A percentile compares a stretch with the other conserved stretches of the same genome.
phyloP scores from a whole-genome alignment of 176 grass and related monocot species.

The Oryza punctata region DNA sequence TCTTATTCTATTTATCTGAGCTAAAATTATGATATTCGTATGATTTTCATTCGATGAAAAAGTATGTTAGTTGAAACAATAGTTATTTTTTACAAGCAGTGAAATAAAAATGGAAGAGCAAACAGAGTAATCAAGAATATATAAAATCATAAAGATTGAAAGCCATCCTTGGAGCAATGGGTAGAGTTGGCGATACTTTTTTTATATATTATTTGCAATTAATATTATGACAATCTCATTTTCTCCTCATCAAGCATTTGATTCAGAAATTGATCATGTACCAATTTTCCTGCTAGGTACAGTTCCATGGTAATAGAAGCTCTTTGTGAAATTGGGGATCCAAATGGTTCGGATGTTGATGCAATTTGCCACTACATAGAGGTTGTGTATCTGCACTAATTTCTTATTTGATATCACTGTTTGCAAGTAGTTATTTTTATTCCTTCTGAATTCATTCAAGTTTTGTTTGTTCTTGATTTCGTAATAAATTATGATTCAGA shows the following conservation, averaged over 20 bases:
- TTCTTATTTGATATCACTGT: conserved; percentile 28
- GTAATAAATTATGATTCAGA: neutral
- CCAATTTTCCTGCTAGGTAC: conserved; percentile 57
- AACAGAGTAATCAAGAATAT: conserved; percentile 21
- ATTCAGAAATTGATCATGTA: conserved; percentile 29
- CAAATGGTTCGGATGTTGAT: conserved; percentile 69
- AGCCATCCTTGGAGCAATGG: neutral
- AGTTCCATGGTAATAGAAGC: conserved; percentile 82
- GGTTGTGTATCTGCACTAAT: conserved; percentile 42
- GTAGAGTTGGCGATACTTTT: neutral
- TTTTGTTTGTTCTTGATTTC: conserved; percentile 26
- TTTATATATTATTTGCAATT: conserved; percentile 13
- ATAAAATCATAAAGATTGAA: conserved; percentile 21
- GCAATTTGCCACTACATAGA: conserved; percentile 69
- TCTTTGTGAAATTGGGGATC: conserved; percentile 71
- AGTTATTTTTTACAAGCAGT: neutral
- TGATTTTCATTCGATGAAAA: conserved; percentile 13
- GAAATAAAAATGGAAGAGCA: conserved; percentile 13
- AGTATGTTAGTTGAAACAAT: conserved; percentile 1
- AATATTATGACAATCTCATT: conserved; percentile 13
- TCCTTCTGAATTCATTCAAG: conserved; percentile 32
- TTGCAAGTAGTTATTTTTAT: conserved; percentile 24
- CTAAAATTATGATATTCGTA: conserved; percentile 9
- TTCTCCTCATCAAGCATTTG: neutral
- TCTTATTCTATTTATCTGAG: neutral